Evolutionary conservation across 2,329 filamentous ascomycete species (phyloP), one percentile per base, ranked within the genome.

Genomic region (Leptographium galeiforme): DNA sequence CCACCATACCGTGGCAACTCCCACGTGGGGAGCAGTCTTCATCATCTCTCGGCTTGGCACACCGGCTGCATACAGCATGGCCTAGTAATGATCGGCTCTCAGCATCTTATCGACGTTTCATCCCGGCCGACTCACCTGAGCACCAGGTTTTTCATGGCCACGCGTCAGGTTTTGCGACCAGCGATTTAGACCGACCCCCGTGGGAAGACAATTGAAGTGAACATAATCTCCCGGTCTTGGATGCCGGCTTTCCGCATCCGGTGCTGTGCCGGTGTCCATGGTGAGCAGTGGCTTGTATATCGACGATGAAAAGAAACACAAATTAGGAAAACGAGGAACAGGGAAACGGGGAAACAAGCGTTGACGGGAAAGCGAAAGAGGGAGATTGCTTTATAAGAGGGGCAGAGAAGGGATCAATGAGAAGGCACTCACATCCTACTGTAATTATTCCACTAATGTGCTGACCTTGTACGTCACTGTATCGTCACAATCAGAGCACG

Each of bases 1-100:
- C 90, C 90, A 97, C 90, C 90, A 96, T 6, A 96, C 87, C 6
- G 86, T 89, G 8, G 89, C 85, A 63, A 96, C 81, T 55, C 91
- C 91, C 32, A 97, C 87, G 58, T 97, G 91, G 13, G 91, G 88
- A 52, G 86, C 85, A 54, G 78, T 91, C 70, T 91, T 90, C 87
- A 97, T 95, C 63, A 84, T 81, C 53, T 93, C 75, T 62, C 81
- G 77, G 64, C 89, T 80, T 1, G 89, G 87, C 38, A 97, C 86
- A 30, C 91, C 91, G 10, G 91, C 89, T 14, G 87, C 90, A 69
- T 95, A 97, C 25, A 97, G 78, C 91, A 96, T 96, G 44, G 91
- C 89, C 85, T 90, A n/a, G 6, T 39, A 5, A 13, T 10, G 13
- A 39, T 5, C 8, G 16, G 25, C 25, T 38, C 50, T 38, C 50